Conservation (phyloP, 2,329 filamentous ascomycete species). For the Trichoderma gracile region DNA sequence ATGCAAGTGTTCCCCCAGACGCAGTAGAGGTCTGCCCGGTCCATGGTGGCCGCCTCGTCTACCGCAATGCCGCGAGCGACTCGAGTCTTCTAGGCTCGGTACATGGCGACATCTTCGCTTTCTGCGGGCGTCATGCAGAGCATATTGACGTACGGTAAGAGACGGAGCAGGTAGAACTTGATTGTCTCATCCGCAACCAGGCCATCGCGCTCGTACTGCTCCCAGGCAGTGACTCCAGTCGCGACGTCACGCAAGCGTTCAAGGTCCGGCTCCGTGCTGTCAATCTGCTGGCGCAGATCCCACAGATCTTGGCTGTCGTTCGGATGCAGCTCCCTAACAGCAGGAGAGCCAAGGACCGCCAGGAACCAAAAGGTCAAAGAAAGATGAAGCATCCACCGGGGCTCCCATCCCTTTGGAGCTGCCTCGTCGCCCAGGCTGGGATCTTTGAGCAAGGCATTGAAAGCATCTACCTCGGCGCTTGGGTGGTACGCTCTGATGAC, state of each 20-base stretch:
- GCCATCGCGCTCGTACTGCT: neutral
- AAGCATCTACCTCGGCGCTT: neutral
- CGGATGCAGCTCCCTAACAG: neutral
- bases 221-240: neutral
- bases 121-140: neutral
- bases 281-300: neutral
- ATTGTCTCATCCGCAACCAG: neutral
- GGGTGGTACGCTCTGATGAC: neutral
- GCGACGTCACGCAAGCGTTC: conserved; percentile 23
- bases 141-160: neutral
- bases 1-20: conserved; percentile 32
- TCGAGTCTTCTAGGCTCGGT: neutral
- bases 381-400: conserved; percentile 26
- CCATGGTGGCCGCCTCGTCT: conserved; percentile 26
- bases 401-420: neutral
- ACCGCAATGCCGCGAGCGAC: neutral
- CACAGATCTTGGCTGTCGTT: conserved; percentile 23
- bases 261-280: neutral
- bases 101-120: neutral
- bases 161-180: neutral
- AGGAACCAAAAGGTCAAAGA: conserved; percentile 29
- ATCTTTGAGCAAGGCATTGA: neutral
- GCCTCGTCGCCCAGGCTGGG: neutral
- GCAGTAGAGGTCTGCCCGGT: conserved; percentile 29
- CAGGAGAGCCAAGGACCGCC: conserved; percentile 5